Evolutionary conservation across 805 yeast species (phyloP), one percentile per base, ranked within the genome.

Genomic region (Cyberlindnera sargentensis): DNA sequence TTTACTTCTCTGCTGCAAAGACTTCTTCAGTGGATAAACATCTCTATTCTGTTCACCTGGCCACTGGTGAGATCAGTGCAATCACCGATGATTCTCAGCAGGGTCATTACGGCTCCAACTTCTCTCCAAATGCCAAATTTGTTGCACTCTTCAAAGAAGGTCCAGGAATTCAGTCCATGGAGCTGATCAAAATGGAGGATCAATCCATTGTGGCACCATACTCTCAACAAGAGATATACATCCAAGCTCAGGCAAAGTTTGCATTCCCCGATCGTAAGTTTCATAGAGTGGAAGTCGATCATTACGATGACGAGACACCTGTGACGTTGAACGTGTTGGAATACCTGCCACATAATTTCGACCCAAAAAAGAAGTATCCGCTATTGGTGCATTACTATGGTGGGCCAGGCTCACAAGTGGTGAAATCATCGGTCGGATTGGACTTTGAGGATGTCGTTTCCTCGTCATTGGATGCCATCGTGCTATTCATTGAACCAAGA

Each of bases 361-460:
- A 86, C 56, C 66, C 70, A n/a, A 57, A 64, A 5, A 53, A 55
- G 34, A 63, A 55, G 30, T 76, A 91, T 61, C 98, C 99, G 0
- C 79, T 93, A 1, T 71, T 93, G 47, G 93, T 93, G 55, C 89
- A 75, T 58, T 89, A 88, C n/a, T 93, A 93, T 58, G 97, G 95
- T 27, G 99, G 99, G 0, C 99, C 99, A 4, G 95, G 90, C 31
- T 86, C 96, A 2, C 98, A 93, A 64, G 69, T 75, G 37, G 95
- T 89, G 4, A 68, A 70, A 37, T 76, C 82, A 44, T 58, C 64
- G 29, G 87, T 79, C 55, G 59, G 73, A 0, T 66, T 82, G 33
- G 76, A 73, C 9, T 90, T 88, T 62, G 83, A 89, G 51, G 76
- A 84, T 24, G 78, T 82, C 3, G 73, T 85, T 31, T 84, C 95